These are phyloP conservation scores for Trichomonas vaginalis DNA, from an alignment of 208 protist species.

Conservation along the genomic window DNA sequence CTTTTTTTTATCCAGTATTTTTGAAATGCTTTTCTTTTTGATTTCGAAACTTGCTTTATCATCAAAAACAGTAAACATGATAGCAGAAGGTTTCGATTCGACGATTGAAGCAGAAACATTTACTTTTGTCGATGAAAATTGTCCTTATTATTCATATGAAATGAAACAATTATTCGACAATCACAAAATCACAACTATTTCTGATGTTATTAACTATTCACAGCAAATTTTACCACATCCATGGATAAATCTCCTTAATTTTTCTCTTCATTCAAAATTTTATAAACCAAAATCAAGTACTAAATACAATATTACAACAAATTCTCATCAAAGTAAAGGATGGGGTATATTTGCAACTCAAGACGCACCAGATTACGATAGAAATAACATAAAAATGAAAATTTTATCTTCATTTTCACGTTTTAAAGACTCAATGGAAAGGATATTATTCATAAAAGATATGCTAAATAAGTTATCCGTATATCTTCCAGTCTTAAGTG, in stretches of 20 bases:
- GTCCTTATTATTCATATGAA: neutral
- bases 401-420: neutral
- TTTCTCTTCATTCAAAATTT: neutral
- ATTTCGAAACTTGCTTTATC: neutral
- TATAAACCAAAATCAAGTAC: neutral
- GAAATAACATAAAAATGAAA: neutral
- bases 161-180: neutral
- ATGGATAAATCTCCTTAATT: neutral
- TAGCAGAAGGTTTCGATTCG: neutral
- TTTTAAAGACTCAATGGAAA: neutral
- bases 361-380: neutral
- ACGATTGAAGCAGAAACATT: neutral
- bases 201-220: neutral
- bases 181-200: neutral
- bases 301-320: neutral
- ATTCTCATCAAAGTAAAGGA: neutral
- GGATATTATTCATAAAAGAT: neutral
- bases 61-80: neutral
- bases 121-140: neutral
- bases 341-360: neutral
- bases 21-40: too few species aligned
- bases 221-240: neutral
- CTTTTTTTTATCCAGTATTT: too few species aligned
- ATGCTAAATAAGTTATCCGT: neutral
- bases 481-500: neutral